These are phyloP conservation scores for Helotiales sp. DNA, from an alignment of 2,329 filamentous ascomycete genomes.

Conservation along the genomic window DNA sequence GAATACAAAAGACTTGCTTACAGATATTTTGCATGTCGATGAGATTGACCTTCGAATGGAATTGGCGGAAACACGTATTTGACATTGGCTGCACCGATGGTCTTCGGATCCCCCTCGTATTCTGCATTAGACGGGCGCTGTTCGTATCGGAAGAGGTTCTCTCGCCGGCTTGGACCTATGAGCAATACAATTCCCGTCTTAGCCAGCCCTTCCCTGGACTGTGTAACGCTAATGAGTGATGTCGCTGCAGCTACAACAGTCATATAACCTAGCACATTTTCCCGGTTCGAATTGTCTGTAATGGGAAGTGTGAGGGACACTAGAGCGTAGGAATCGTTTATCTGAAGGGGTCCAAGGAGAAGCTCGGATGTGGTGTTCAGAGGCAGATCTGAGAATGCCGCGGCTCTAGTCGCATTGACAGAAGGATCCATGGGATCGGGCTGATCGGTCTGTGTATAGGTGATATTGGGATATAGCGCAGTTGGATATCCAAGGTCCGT, in stretches of 20 bases:
- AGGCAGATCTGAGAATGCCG: slow-evolving; percentile 41
- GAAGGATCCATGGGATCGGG: slow-evolving; percentile 38
- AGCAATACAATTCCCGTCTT: slow-evolving; percentile 72
- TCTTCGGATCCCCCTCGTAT: slow-evolving; percentile 46
- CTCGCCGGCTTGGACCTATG: slow-evolving; percentile 67
- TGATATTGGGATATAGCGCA: slow-evolving; percentile 78
- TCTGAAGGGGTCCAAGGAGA: slow-evolving; percentile 65
- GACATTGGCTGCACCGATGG: slow-evolving; percentile 53
- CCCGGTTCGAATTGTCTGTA: slow-evolving; percentile 64
- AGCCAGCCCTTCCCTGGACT: slow-evolving; percentile 72
- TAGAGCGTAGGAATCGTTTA: slow-evolving; percentile 71
- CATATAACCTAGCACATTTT: slow-evolving; percentile 79
- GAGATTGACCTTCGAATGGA: slow-evolving; percentile 45
- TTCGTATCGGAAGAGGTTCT: slow-evolving; percentile 64
- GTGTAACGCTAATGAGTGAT: slow-evolving; percentile 65
- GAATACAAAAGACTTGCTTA: slow-evolving; percentile 44
- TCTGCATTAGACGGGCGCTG: slow-evolving; percentile 54
- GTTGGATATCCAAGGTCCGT: slow-evolving; percentile 70
- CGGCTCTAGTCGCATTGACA: slow-evolving; percentile 31
- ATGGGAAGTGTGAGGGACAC: slow-evolving; percentile 83
- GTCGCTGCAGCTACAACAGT: slow-evolving; percentile 75
- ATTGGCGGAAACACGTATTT: slow-evolving; percentile 66
- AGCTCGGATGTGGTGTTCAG: slow-evolving; percentile 60
- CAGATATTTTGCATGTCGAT: slow-evolving; percentile 55
- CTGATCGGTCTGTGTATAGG: slow-evolving; percentile 51